phyloP scores from a whole-genome alignment of 192 early-diverging fungal species.

The Backusella morwellensis region DNA sequence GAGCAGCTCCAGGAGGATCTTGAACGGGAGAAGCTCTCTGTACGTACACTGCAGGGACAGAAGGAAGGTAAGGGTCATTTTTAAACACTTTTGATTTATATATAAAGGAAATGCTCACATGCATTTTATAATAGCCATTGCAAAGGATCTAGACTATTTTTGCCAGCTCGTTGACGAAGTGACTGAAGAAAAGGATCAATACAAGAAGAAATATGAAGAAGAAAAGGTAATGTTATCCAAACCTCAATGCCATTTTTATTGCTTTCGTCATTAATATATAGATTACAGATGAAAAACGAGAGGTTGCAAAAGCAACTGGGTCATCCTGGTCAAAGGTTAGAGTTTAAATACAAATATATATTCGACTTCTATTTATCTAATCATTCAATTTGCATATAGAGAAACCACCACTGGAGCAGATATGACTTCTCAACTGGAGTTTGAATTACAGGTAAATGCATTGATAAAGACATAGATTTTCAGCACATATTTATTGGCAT shows the following conservation, averaged over 20 bases:
- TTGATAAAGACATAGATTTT: background rate
- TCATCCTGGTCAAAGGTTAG: background rate
- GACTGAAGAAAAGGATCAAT: slow-evolving; percentile 19
- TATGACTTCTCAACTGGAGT: background rate
- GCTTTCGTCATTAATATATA: background rate
- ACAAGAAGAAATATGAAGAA: slow-evolving; percentile 20
- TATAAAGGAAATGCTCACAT: background rate
- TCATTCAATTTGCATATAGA: background rate
- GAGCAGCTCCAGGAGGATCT: slow-evolving; percentile 9
- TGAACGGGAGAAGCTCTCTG: slow-evolving; percentile 13
- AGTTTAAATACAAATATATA: background rate
- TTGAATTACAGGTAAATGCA: slow-evolving; percentile 11
- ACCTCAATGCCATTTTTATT: background rate
- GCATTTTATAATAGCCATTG: slow-evolving; percentile 21
- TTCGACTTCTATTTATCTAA: background rate
- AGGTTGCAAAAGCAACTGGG: background rate
- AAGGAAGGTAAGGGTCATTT: slow-evolving; percentile 24
- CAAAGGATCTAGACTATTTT: slow-evolving; percentile 33
- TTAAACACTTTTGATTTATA: background rate
- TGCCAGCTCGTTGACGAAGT: slow-evolving; percentile 30
- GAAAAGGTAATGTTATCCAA: slow-evolving; percentile 23
- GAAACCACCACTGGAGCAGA: background rate
- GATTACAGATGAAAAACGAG: background rate
- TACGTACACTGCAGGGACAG: slow-evolving; percentile 29
- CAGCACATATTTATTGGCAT: background rate